Base-by-base conservation (phyloP, 805 yeast genomes). In the Torulaspora franciscae region DNA sequence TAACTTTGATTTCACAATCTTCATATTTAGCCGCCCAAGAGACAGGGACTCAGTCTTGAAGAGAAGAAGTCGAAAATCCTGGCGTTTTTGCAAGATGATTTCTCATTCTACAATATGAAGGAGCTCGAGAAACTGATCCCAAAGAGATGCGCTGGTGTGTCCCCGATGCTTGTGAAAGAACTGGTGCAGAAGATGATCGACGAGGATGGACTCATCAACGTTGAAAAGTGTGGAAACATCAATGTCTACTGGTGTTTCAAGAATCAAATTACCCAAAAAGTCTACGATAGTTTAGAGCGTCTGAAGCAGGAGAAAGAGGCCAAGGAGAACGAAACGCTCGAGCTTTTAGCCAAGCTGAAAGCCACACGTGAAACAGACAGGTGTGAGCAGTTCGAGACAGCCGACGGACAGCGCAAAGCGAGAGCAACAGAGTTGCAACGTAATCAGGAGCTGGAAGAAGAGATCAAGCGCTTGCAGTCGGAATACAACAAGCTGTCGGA, bases 111-210 rank as follows among this genome's bases (percentile, higher is more conserved):
- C 49, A 72, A 65, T 43, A 65, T 76, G 42, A 77, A 78, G 49
- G 83, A 78, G 43, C 50, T 78, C 9, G 83, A 78, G 55, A 58
- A 70, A 3, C 50, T 58, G 7, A 79, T 70, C 1, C 67, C 77
- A 2, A 75, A 74, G 41, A 63, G 62, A 37, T 60, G 57, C 33
- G 68, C 71, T 0, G 79, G 79, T 0, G 69, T 78, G 6, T 69
- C 75, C n/a, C 56, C 77, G 0, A 76, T 77, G 76, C 73, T 75
- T 40, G 75, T 78, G 32, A 78, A 79, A 52, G 80, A 74, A 7
- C 49, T 77, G 1, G 51, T 78, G 7, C 74, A 73, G 33, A 50
- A 57, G 3, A 65, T 78, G 46, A 54, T 75, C 7, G 80, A 76
- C 49, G 83, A 78, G 42, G 72, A 68, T 19, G 63, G 61, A 1